Percentiles rank a stretch among this genome's conserved stretches.
These are phyloP conservation scores for Melanomma pulvis-pyrius DNA, from an alignment of 495 filamentous ascomycete genomes.

Conservation along the genomic window DNA sequence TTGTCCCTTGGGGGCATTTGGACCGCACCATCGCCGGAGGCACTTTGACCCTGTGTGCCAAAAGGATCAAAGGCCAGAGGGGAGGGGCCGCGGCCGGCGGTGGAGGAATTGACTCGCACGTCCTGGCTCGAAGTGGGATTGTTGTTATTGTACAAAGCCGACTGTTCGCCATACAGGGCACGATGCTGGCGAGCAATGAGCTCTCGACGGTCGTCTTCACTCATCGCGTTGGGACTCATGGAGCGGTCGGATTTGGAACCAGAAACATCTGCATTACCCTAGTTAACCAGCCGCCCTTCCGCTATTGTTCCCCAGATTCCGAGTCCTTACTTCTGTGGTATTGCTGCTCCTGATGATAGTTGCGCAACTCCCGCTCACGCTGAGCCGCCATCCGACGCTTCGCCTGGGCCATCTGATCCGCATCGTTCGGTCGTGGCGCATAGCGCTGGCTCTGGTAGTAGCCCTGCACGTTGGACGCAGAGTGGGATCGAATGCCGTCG, in stretches of 20 bases:
- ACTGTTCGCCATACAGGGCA: slow-evolving; percentile 81
- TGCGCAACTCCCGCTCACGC: slow-evolving; percentile 97
- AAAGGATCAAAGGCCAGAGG: slow-evolving; percentile 68
- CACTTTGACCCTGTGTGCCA: slow-evolving; percentile 50
- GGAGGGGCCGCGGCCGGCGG: slow-evolving; percentile 59
- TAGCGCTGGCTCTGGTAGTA: slow-evolving; percentile 95
- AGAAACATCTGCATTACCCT: slow-evolving; percentile 79
- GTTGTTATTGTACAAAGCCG: slow-evolving; percentile 62
- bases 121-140: slow-evolving; percentile 52
- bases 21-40: slow-evolving; percentile 47
- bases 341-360: slow-evolving; percentile 99
- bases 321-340: slow-evolving; percentile 86
- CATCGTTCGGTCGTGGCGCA: slow-evolving; percentile 88
- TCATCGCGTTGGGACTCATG: slow-evolving; percentile 87
- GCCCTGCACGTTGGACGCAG: slow-evolving; percentile 80
- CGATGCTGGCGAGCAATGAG: slow-evolving; percentile 93
- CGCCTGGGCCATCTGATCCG: slow-evolving; percentile 97
- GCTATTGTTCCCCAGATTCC: slow-evolving; percentile 39
- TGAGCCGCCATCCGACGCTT: slow-evolving; percentile 98
- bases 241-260: slow-evolving; percentile 84
- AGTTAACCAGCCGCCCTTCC: slow-evolving; percentile 45
- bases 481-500: slow-evolving; percentile 71
- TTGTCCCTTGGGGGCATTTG: slow-evolving; percentile 49
- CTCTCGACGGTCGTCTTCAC: slow-evolving; percentile 93
- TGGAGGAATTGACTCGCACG: slow-evolving; percentile 53